Conservation (phyloP, 495 filamentous ascomycete species). For the Penicillium soppii region DNA sequence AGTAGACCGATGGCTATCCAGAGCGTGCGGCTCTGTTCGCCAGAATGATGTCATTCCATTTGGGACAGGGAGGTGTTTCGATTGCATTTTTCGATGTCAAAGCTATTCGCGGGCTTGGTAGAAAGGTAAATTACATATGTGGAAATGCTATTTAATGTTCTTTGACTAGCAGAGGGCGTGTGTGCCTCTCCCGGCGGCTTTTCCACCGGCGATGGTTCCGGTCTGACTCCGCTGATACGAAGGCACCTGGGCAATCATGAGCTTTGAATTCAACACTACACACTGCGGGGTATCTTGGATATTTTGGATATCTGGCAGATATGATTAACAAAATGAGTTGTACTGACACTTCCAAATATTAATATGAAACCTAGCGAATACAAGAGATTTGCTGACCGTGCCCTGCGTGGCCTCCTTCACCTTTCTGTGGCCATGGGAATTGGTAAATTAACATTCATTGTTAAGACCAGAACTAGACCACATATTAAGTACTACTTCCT, state of each 20-base stretch:
- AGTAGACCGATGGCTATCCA: constrained; percentile 63
- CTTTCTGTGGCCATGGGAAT: no score
- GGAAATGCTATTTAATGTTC: not conserved
- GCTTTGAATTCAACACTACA: no score
- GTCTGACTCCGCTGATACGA: not conserved
- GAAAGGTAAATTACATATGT: not conserved
- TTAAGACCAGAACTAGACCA: no score
- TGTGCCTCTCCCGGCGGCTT: not conserved
- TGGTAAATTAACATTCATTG: no score
- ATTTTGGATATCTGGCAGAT: no score
- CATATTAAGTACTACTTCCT: no score
- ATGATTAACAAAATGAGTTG: no score
- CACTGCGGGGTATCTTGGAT: not conserved
- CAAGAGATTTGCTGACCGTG: no score
- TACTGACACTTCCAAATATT: no score
- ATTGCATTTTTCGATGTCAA: constrained; percentile 1
- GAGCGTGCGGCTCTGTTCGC: constrained; percentile 55
- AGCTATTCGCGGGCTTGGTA: not conserved
- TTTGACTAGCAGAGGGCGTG: not conserved
- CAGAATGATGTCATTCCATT: constrained; percentile 71
- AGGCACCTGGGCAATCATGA: no score
- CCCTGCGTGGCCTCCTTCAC: no score
- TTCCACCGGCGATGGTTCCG: not conserved
- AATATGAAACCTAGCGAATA: no score
- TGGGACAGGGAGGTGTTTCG: constrained; percentile 28